These are phyloP conservation scores for Botryotinia narcissicola DNA, from an alignment of 2,329 filamentous ascomycete species.

Conservation along the genomic window DNA sequence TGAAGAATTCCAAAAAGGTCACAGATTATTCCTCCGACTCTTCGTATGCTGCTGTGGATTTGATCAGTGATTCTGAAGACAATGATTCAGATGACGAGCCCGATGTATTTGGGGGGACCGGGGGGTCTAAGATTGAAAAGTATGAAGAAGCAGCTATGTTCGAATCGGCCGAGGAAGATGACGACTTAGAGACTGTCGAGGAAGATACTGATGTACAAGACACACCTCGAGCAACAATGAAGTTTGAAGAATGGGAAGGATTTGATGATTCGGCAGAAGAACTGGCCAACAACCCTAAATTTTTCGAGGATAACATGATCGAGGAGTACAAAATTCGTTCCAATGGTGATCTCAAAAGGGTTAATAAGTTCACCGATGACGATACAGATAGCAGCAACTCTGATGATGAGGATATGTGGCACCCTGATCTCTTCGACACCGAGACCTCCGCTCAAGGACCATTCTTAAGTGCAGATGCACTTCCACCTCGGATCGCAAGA, in stretches of 20 bases:
- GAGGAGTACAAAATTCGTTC: not conserved
- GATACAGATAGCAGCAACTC: slow-evolving; percentile 4
- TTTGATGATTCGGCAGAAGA: slow-evolving; percentile 4
- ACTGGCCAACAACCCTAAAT: not conserved
- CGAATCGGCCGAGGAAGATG: slow-evolving; percentile 43
- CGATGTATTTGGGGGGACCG: slow-evolving; percentile 66
- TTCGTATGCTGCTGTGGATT: slow-evolving; percentile 73
- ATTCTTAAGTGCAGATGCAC: slow-evolving; percentile 17
- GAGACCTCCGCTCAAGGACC: not conserved
- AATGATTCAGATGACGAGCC: slow-evolving; percentile 63
- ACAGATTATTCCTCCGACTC: slow-evolving; percentile 60
- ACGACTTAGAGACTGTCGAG: slow-evolving; percentile 11
- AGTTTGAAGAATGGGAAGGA: slow-evolving; percentile 16
- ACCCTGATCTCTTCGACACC: slow-evolving; percentile 16
- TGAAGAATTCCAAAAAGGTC: slow-evolving; percentile 28
- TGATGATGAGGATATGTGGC: slow-evolving; percentile 12
- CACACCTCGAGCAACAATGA: not conserved
- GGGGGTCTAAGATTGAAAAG: slow-evolving; percentile 52
- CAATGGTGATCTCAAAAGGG: not conserved
- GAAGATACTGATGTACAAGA: not conserved
- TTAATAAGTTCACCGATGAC: not conserved
- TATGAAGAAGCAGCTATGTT: slow-evolving; percentile 56
- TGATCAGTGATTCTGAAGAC: slow-evolving; percentile 70
- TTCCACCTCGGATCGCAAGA: slow-evolving; percentile 10
- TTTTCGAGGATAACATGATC: not conserved